A percentile compares a stretch with the other conserved stretches of the same genome.
These are phyloP conservation scores for Penicillium brevicompactum DNA, from an alignment of 2,329 filamentous ascomycete species.

Conservation along the genomic window DNA sequence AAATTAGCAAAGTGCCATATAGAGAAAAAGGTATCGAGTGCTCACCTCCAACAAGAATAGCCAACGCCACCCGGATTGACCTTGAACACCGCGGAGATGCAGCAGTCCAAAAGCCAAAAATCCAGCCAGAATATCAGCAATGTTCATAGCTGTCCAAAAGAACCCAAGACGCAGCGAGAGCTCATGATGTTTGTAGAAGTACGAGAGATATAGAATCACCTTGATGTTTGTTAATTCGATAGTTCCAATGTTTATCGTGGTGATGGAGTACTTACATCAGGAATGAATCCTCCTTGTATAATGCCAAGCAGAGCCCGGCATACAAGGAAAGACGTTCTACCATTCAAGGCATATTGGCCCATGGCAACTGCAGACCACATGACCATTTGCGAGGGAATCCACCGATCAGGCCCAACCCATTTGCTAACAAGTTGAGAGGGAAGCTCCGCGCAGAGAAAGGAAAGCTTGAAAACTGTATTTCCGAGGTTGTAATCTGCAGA, in stretches of 20 bases:
- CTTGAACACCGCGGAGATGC: conserved; percentile 35
- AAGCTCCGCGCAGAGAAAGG: conserved; percentile 56
- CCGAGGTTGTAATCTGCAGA: conserved; percentile 56
- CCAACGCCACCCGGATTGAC: conserved; percentile 38
- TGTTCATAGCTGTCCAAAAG: conserved; percentile 25
- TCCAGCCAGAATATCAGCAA: conserved; percentile 49
- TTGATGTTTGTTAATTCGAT: not conserved
- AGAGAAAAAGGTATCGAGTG: too few relatives aligned
- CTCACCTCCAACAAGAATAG: conserved; percentile 34
- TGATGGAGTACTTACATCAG: conserved; percentile 47
- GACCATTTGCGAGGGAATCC: conserved; percentile 57
- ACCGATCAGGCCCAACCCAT: conserved; percentile 56
- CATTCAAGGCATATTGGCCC: conserved; percentile 49
- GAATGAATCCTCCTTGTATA: conserved; percentile 59
- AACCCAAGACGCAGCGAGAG: conserved; percentile 52
- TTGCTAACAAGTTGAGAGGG: conserved; percentile 61
- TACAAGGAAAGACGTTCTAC: conserved; percentile 39
- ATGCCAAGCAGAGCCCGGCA: conserved; percentile 45
- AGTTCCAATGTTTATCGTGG: too few relatives aligned
- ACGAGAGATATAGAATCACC: conserved; percentile 59
- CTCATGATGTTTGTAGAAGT: conserved; percentile 71
- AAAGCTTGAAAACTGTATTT: conserved; percentile 58
- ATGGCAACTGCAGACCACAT: conserved; percentile 53
- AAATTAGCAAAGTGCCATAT: too few relatives aligned
- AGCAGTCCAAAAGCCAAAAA: conserved; percentile 47